Conservation (phyloP, 768 basidiomycete species). For the Russula olivacea region DNA sequence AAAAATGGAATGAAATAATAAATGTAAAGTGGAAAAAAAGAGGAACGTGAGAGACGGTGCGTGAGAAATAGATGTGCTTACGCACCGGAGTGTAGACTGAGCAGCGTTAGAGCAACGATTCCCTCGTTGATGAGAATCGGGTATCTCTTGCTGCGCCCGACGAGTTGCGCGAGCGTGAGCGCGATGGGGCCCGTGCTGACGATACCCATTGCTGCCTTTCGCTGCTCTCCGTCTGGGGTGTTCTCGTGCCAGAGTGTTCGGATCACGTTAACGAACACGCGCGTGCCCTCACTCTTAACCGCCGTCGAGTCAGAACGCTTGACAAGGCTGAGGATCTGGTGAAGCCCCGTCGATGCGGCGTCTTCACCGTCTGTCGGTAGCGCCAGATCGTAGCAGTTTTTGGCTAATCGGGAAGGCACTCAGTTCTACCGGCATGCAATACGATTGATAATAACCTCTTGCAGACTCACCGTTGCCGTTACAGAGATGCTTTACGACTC, state of each 20-base stretch:
- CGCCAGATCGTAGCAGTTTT: constrained; percentile 48
- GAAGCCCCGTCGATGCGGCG: constrained; percentile 45
- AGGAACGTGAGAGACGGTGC: neutral
- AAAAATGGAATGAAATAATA: constrained; percentile 3
- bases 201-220: constrained; percentile 47
- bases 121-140: constrained; percentile 87
- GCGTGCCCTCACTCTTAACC: constrained; percentile 84
- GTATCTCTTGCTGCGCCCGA: constrained; percentile 73
- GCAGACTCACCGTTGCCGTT: constrained; percentile 56
- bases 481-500: constrained; percentile 85
- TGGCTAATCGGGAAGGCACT: constrained; percentile 30
- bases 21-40: no score
- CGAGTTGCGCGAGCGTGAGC: constrained; percentile 59
- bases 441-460: neutral
- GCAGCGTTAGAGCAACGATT: constrained; percentile 71
- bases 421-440: neutral
- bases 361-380: constrained; percentile 37
- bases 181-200: constrained; percentile 52
- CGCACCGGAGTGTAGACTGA: constrained; percentile 66
- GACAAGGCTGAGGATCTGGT: constrained; percentile 67
- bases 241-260: constrained; percentile 68
- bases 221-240: constrained; percentile 42
- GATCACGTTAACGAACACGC: constrained; percentile 80
- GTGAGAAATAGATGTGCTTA: constrained; percentile 9
- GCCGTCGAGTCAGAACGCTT: constrained; percentile 75